Evolutionary conservation across 2,329 filamentous ascomycete genomes (phyloP).

Genomic region (Mollisia scopiformis): DNA sequence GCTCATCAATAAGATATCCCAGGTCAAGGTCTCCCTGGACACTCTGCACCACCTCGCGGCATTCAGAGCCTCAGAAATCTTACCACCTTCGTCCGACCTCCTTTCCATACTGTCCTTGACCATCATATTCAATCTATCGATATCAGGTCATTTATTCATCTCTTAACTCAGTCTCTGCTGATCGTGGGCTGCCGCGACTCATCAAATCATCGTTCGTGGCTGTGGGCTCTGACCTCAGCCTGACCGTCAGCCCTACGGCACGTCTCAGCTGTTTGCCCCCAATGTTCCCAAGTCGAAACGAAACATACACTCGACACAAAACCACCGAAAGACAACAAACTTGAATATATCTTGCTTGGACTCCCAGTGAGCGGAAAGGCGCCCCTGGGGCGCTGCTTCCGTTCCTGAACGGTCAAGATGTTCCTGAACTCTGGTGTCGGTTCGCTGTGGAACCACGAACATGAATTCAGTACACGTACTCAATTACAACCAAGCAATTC

Average conservation of each 20-base stretch:
- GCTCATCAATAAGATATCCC: slow-evolving; percentile 11
- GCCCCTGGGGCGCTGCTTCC: slow-evolving; percentile 28
- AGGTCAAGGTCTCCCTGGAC: slow-evolving; percentile 6
- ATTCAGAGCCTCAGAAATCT: slow-evolving; percentile 20
- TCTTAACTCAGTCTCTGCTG: not conserved
- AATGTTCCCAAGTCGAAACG: not conserved
- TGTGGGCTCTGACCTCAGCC: slow-evolving; percentile 22
- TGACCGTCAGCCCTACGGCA: slow-evolving; percentile 17
- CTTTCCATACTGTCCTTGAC: not conserved
- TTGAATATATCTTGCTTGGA: slow-evolving; percentile 7
- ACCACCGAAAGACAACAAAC: not conserved
- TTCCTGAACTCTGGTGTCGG: slow-evolving; percentile 34
- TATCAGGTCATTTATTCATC: not conserved
- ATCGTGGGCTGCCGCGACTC: not conserved
- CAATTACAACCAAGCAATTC: slow-evolving; percentile 19
- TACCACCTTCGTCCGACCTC: slow-evolving; percentile 1
- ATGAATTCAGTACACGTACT: slow-evolving; percentile 31
- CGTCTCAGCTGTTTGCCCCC: slow-evolving; percentile 6
- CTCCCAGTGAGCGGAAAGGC: slow-evolving; percentile 22
- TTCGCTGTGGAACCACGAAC: slow-evolving; percentile 26
- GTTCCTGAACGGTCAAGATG: slow-evolving; percentile 28
- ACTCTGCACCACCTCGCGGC: slow-evolving; percentile 11
- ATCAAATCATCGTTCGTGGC: slow-evolving; percentile 6
- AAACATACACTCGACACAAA: slow-evolving; percentile 1
- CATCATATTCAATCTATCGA: not conserved